Evolutionary conservation across 2,329 filamentous ascomycete genomes (phyloP).

Genomic region (Penicillium fuscoglaucum): DNA sequence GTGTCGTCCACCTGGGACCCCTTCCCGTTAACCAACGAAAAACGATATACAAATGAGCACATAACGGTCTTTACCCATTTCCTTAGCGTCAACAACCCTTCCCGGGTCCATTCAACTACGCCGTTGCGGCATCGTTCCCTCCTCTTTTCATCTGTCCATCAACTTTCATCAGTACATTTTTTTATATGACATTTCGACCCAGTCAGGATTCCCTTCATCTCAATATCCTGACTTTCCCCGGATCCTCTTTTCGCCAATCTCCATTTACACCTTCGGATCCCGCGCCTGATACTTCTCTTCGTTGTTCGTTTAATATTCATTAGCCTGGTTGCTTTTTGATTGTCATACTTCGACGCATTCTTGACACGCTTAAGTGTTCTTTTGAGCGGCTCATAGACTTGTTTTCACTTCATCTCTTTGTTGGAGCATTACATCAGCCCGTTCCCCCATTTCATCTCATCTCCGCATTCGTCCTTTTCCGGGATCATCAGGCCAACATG

Average conservation of each 20-base stretch:
- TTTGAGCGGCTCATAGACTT: slow-evolving; percentile 28
- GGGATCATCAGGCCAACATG: slow-evolving; percentile 22
- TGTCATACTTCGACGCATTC: slow-evolving; percentile 12
- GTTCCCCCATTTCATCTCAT: slow-evolving; percentile 9
- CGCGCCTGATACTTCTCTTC: slow-evolving; percentile 27
- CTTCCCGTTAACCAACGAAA: slow-evolving; percentile 23
- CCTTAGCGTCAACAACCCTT: slow-evolving; percentile 33
- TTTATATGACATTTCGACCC: slow-evolving; percentile 18
- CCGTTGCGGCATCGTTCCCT: slow-evolving; percentile 28
- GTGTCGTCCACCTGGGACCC: slow-evolving; percentile 16
- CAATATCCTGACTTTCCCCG: neutral
- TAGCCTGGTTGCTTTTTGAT: slow-evolving; percentile 34
- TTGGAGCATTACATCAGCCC: slow-evolving; percentile 17
- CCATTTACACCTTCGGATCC: slow-evolving; percentile 23
- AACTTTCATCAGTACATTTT: slow-evolving; percentile 29
- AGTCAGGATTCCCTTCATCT: slow-evolving; percentile 6
- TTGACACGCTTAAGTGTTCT: slow-evolving; percentile 21
- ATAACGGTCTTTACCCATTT: slow-evolving; percentile 43
- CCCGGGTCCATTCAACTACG: slow-evolving; percentile 30
- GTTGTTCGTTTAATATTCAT: slow-evolving; percentile 29
- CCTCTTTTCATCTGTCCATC: slow-evolving; percentile 26
- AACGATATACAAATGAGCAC: slow-evolving; percentile 43
- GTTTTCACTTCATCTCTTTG: slow-evolving; percentile 16
- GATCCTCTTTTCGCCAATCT: slow-evolving; percentile 24
- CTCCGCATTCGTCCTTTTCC: slow-evolving; percentile 13